These are phyloP conservation scores for Didymosphaeria variabile DNA, from an alignment of 2,329 filamentous ascomycete species.

Conservation along the genomic window DNA sequence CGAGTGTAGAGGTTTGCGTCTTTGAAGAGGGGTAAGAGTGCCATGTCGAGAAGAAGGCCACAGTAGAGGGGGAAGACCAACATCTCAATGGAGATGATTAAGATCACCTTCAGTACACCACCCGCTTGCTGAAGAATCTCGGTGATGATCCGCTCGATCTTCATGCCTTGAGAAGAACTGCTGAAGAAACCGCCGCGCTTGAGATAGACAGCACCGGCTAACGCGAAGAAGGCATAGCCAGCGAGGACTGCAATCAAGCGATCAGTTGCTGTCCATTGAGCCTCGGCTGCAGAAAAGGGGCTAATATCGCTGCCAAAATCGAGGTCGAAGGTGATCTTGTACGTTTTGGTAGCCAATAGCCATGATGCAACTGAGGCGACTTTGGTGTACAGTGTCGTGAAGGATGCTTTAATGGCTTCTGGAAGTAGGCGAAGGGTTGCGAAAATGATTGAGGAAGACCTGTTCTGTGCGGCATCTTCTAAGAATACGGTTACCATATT, in stretches of 20 bases:
- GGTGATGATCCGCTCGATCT: constrained; percentile 77
- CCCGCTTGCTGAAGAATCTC: constrained; percentile 91
- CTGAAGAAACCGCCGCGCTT: constrained; percentile 76
- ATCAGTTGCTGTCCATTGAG: constrained; percentile 61
- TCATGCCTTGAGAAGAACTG: constrained; percentile 61
- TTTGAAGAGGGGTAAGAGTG: constrained; percentile 88
- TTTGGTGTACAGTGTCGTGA: constrained; percentile 21
- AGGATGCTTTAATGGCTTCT: constrained; percentile 16
- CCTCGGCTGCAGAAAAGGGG: constrained; percentile 39
- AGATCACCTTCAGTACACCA: constrained; percentile 95
- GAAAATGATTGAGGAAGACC: constrained; percentile 25
- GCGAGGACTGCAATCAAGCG: constrained; percentile 77
- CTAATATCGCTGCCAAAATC: constrained; percentile 34
- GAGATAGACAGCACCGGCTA: constrained; percentile 81
- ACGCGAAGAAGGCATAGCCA: constrained; percentile 81
- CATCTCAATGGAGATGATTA: constrained; percentile 99
- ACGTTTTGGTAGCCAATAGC: constrained; percentile 46
- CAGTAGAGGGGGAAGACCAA: constrained; percentile 96
- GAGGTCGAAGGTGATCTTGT: constrained; percentile 48
- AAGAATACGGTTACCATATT: constrained; percentile 33
- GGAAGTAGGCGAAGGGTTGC: constrained; percentile 31
- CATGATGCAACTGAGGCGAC: constrained; percentile 29
- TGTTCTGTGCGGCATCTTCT: constrained; percentile 36
- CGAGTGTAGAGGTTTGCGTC: constrained; percentile 79
- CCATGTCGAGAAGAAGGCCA: constrained; percentile 86